Evolutionary conservation across 2,329 filamentous ascomycete genomes (phyloP).

Genomic region (Sphaerulina vaccinii): DNA sequence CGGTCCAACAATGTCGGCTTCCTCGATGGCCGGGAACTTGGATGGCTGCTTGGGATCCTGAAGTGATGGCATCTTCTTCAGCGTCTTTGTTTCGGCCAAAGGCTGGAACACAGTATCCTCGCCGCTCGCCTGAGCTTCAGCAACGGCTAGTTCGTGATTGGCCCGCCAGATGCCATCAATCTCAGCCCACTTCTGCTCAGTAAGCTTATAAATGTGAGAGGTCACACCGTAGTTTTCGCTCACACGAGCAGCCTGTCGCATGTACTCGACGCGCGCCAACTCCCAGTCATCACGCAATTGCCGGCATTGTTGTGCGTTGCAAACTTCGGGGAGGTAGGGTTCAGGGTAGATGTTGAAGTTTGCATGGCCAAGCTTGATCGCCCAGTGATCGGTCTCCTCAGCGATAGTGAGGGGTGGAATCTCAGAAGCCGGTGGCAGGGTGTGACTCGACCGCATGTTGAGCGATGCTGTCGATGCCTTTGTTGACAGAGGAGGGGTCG

Average conservation of each 20-base stretch:
- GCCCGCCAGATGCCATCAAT: conserved; percentile 73
- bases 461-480: conserved; percentile 78
- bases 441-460: conserved; percentile 49
- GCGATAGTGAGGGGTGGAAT: conserved; percentile 63
- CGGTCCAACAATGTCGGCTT: conserved; percentile 89
- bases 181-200: conserved; percentile 83
- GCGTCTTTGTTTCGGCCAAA: conserved; percentile 51
- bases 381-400: conserved; percentile 61
- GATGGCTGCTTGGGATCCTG: conserved; percentile 65
- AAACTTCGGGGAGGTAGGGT: conserved; percentile 69
- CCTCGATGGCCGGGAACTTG: conserved; percentile 85
- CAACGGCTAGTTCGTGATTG: conserved; percentile 62
- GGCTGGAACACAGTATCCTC: conserved; percentile 43
- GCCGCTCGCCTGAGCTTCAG: conserved; percentile 37
- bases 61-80: conserved; percentile 67
- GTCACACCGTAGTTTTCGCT: conserved; percentile 88
- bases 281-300: conserved; percentile 79
- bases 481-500: conserved; percentile 73
- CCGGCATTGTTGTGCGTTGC: conserved; percentile 58
- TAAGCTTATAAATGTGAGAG: conserved; percentile 82
- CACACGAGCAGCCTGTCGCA: conserved; percentile 82
- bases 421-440: conserved; percentile 56
- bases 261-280: conserved; percentile 77
- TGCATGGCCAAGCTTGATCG: conserved; percentile 80
- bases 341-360: conserved; percentile 86